These are phyloP conservation scores for Aspergillus sp. DNA, from an alignment of 2,329 filamentous ascomycete genomes.

Conservation along the genomic window DNA sequence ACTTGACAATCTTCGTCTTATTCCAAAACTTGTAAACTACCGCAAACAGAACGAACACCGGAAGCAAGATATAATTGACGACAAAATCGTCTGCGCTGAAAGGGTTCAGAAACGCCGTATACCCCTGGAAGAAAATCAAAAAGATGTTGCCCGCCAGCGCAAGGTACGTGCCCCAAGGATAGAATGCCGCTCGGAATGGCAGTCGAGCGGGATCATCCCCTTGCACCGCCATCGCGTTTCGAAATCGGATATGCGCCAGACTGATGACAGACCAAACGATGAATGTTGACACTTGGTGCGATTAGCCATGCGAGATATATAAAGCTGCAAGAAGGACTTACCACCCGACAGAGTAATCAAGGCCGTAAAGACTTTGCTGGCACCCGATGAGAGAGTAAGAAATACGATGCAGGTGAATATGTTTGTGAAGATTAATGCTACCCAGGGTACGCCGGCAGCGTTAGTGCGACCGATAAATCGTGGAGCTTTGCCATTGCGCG, in stretches of 20 bases:
- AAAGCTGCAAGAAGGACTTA: conserved; percentile 9
- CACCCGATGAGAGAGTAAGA: conserved; percentile 29
- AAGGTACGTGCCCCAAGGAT: conserved; percentile 52
- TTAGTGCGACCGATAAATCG: conserved; percentile 68
- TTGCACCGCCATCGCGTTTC: conserved; percentile 37
- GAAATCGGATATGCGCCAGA: conserved; percentile 45
- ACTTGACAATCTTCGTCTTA: conserved; percentile 36
- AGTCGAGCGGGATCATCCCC: conserved; percentile 41
- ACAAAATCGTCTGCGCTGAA: conserved; percentile 54
- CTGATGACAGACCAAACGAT: conserved; percentile 43
- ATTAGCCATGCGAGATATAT: neutral
- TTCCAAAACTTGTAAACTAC: conserved; percentile 48
- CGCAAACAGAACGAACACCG: conserved; percentile 50
- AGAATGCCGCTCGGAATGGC: conserved; percentile 50
- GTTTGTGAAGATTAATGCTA: conserved; percentile 67
- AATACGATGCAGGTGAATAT: conserved; percentile 56
- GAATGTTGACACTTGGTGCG: conserved; percentile 35
- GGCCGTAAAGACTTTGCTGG: conserved; percentile 30
- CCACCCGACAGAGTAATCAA: conserved; percentile 36
- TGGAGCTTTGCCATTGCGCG: conserved; percentile 70
- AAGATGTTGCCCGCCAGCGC: conserved; percentile 50
- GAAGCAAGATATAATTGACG: conserved; percentile 56
- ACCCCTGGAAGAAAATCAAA: conserved; percentile 54
- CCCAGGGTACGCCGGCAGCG: conserved; percentile 59
- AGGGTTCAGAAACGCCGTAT: conserved; percentile 51